Evolutionary conservation across 2,329 filamentous ascomycete genomes (phyloP).

Genomic region (Paecilomyces formosus): DNA sequence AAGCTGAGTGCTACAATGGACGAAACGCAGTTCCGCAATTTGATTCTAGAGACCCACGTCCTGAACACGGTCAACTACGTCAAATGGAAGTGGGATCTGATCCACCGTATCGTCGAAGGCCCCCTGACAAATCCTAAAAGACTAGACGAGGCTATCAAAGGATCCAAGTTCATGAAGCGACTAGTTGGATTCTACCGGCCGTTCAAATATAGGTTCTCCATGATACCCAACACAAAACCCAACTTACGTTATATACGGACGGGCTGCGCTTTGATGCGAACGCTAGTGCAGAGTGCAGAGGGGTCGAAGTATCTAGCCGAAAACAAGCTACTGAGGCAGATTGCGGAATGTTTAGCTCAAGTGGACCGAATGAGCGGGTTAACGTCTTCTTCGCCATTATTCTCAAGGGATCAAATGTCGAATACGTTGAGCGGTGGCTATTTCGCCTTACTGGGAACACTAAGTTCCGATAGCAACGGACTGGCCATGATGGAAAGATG

Average conservation of each 20-base stretch:
- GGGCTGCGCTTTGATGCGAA: constrained; percentile 81
- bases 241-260: constrained; percentile 91
- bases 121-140: constrained; percentile 85
- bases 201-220: constrained; percentile 93
- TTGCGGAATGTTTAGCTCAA: constrained; percentile 92
- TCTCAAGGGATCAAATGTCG: constrained; percentile 73
- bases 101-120: constrained; percentile 84
- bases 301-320: constrained; percentile 79
- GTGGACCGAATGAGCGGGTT: constrained; percentile 71
- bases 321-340: constrained; percentile 86
- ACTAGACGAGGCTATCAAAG: constrained; percentile 87
- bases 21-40: constrained; percentile 54
- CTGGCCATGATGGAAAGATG: constrained; percentile 87
- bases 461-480: constrained; percentile 76
- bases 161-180: constrained; percentile 92
- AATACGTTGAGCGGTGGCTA: constrained; percentile 90
- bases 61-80: constrained; percentile 80
- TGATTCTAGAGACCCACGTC: constrained; percentile 68
- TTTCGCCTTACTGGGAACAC: constrained; percentile 80
- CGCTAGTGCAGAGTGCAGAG: constrained; percentile 75
- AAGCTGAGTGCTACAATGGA: constrained; percentile 57
- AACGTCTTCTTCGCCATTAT: constrained; percentile 74
- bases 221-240: constrained; percentile 79
- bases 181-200: constrained; percentile 92
- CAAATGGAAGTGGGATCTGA: constrained; percentile 97